Evolutionary conservation across 257 asterid genomes (phyloP), one percentile per base, ranked within the genome.

Genomic region (Ballota nigra): DNA sequence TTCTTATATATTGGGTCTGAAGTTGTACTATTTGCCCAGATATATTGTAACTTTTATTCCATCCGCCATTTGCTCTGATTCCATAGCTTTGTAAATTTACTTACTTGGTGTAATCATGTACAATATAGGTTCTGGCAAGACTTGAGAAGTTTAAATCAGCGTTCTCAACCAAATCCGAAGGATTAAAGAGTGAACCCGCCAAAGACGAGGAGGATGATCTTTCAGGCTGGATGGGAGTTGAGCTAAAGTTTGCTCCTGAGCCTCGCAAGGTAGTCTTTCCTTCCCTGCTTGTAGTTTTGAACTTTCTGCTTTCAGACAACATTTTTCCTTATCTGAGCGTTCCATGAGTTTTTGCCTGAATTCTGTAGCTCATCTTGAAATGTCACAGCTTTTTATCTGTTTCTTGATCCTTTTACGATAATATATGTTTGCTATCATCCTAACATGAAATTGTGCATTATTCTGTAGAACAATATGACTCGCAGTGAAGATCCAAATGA

Each of bases 401-500:
- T 56, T 55, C 49, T 36, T 9, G 31, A 55, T 41, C 23, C 8
- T 60, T 52, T 29, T 26, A 41, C 77, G 7, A 53, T 19, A 19
- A 13, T 22, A 4, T 26, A 7, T 26, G 63, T 26, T 45, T 49
- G 51, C 22, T 33, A 26, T 19, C 34, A 15, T 57, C 28, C n/a
- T 72, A 23, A 73, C 75, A 4, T 52, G 24, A 43, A 64, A 7
- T 51, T 69, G 72, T 63, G 28, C 60, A n/a, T 62, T 58, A 10
- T 66, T 52, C 12, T 60, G 68, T 93, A 94, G 97, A 87, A 74
- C 77, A 87, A 89, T 23, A 94, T 94, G 99, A 83, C 96, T 15
- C 95, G 96, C 28, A 91, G 92, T 66, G 75, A 94, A 59, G 97
- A 94, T 66, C 92, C 95, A 3, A 91, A 89, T 63, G 99, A 94